Conservation (phyloP, 768 basidiomycete species). For the Phanerochaete sordida region DNA sequence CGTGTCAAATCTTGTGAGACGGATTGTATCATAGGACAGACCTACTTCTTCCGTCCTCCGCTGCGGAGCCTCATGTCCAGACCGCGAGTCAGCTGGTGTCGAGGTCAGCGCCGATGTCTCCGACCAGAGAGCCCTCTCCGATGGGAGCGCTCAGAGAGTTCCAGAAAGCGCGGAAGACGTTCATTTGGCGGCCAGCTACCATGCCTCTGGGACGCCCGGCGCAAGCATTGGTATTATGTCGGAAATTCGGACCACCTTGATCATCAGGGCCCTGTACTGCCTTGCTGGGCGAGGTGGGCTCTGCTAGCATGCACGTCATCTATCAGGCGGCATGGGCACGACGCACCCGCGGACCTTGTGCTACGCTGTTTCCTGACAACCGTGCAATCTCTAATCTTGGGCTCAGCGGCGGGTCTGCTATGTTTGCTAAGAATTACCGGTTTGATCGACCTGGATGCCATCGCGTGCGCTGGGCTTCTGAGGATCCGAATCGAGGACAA, state of each 20-base stretch:
- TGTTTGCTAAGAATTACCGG: neutral
- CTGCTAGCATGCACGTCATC: neutral
- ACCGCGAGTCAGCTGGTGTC: neutral
- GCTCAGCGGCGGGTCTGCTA: neutral
- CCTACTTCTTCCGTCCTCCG: neutral
- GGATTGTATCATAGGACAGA: neutral
- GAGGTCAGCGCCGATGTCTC: neutral
- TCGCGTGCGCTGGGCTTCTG: neutral
- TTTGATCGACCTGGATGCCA: neutral
- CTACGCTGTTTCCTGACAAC: neutral
- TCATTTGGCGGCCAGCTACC: neutral
- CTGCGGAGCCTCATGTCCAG: neutral
- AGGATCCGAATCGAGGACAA: neutral
- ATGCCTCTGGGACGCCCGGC: neutral
- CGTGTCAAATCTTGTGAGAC: neutral
- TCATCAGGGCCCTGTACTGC: neutral
- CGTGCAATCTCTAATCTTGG: neutral
- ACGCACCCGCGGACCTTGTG: neutral
- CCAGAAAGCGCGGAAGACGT: neutral
- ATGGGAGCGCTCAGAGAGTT: neutral
- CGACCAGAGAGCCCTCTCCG: neutral
- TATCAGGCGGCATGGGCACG: neutral
- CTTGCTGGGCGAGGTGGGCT: neutral
- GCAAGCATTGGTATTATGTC: neutral
- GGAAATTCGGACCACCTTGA: neutral